Conservation (phyloP, 2,329 filamentous ascomycete species). For the Trichoderma pleuroti region DNA sequence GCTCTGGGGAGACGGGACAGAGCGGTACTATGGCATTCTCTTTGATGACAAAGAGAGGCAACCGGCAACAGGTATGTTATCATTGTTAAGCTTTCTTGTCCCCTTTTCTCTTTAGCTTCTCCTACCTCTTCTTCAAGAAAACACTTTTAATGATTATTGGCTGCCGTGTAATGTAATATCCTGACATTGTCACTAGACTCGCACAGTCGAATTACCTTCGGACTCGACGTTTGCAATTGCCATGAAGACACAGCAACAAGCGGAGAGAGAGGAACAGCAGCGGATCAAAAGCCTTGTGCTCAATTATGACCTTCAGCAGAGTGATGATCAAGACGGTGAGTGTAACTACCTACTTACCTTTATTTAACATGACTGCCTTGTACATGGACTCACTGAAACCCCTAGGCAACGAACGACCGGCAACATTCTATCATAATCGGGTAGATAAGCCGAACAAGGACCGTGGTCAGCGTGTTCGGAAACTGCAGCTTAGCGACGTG, state of each 20-base stretch:
- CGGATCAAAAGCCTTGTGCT: slow-evolving; percentile 97
- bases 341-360: slow-evolving; percentile 31
- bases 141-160: not conserved
- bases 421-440: slow-evolving; percentile 51
- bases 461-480: slow-evolving; percentile 77
- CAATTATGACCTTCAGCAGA: slow-evolving; percentile 90
- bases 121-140: not conserved
- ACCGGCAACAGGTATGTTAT: slow-evolving; percentile 74
- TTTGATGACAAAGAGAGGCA: slow-evolving; percentile 90
- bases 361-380: not conserved
- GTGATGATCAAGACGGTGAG: slow-evolving; percentile 74
- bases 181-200: slow-evolving; percentile 57
- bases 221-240: slow-evolving; percentile 94
- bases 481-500: slow-evolving; percentile 92
- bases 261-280: slow-evolving; percentile 93
- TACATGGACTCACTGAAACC: slow-evolving; percentile 48
- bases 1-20: slow-evolving; percentile 25
- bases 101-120: not conserved
- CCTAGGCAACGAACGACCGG: slow-evolving; percentile 48
- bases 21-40: slow-evolving; percentile 87
- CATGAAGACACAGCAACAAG: slow-evolving; percentile 93
- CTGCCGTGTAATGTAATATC: not conserved
- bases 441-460: slow-evolving; percentile 56
- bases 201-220: slow-evolving; percentile 82
- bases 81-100: not conserved